A percentile compares a stretch with the other conserved stretches of the same genome.
phyloP scores from a whole-genome alignment of 129 eudicot species.

The Rutidosis leptorrhynchoides region DNA sequence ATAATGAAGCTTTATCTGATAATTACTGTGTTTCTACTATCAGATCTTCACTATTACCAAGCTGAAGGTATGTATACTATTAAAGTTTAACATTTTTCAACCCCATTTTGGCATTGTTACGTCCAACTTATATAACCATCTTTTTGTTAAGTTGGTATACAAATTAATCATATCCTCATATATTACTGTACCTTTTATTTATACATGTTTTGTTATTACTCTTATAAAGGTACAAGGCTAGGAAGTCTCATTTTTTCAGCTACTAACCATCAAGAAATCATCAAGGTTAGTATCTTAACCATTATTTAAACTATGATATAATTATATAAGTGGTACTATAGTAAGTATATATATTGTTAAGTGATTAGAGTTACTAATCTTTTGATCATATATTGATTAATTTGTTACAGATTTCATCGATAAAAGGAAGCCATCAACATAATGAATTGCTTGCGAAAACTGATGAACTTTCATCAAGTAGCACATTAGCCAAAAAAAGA shows the following conservation, averaged over 20 bases:
- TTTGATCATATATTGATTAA: neutral
- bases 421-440: conserved; percentile 18
- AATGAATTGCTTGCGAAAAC: conserved; percentile 22
- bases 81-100: neutral
- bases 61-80: conserved; percentile 44
- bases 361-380: conserved; percentile 9
- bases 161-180: no score
- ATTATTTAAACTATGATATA: neutral
- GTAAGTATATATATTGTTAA: no score
- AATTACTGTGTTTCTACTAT: conserved; percentile 38
- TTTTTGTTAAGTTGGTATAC: neutral
- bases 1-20: conserved; percentile 43
- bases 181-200: neutral
- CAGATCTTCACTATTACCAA: conserved; percentile 31
- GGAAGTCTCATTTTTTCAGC: conserved; percentile 29
- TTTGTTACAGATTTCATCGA: conserved; percentile 17
- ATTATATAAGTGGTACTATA: neutral
- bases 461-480: conserved; percentile 40
- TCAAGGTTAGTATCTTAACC: conserved; percentile 19
- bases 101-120: neutral
- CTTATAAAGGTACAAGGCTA: conserved; percentile 41
- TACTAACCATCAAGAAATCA: conserved; percentile 23
- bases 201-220: neutral
- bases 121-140: neutral
- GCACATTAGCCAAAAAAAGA: conserved; percentile 37